These are phyloP conservation scores for Pleurotus eryngii DNA, from an alignment of 768 basidiomycete genomes.

Conservation along the genomic window DNA sequence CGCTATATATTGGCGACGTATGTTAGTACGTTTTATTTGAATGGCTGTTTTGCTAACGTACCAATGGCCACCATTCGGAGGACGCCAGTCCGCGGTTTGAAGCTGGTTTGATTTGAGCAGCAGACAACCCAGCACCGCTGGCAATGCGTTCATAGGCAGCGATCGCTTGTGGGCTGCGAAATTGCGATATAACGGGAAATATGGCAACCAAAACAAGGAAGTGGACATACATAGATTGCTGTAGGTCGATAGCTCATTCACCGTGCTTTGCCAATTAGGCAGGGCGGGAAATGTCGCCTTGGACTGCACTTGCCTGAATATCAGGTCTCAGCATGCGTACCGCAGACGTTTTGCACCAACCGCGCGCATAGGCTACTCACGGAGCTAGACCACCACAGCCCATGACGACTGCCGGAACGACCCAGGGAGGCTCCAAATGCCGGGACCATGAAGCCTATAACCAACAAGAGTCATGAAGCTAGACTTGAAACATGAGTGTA, in stretches of 20 bases:
- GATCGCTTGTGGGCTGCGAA: conserved; percentile 18
- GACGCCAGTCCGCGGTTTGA: conserved; percentile 24
- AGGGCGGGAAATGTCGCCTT: conserved; percentile 22
- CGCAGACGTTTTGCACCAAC: no score
- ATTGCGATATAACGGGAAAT: not conserved
- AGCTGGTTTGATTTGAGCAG: conserved; percentile 15
- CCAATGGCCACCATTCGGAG: conserved; percentile 23
- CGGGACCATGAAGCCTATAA: conserved; percentile 22
- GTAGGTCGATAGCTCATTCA: conserved; percentile 19
- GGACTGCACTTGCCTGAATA: conserved; percentile 20
- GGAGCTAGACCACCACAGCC: conserved; percentile 24
- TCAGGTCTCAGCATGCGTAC: not conserved
- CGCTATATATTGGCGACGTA: conserved; percentile 11
- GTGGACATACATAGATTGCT: conserved; percentile 18
- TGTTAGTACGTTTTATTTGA: no score
- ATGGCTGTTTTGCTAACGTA: not conserved
- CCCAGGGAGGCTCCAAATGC: conserved; percentile 20
- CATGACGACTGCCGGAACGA: conserved; percentile 19
- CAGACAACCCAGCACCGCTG: conserved; percentile 12
- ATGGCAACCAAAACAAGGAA: not conserved
- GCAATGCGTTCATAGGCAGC: conserved; percentile 21
- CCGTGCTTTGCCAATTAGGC: conserved; percentile 24
- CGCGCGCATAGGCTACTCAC: conserved; percentile 11
- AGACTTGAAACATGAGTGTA: not conserved
- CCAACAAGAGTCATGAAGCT: no score